Evolutionary conservation across 1,284 basidiomycete species (phyloP), one percentile per base, ranked within the genome.

Genomic region (Moniliophthora roreri): DNA sequence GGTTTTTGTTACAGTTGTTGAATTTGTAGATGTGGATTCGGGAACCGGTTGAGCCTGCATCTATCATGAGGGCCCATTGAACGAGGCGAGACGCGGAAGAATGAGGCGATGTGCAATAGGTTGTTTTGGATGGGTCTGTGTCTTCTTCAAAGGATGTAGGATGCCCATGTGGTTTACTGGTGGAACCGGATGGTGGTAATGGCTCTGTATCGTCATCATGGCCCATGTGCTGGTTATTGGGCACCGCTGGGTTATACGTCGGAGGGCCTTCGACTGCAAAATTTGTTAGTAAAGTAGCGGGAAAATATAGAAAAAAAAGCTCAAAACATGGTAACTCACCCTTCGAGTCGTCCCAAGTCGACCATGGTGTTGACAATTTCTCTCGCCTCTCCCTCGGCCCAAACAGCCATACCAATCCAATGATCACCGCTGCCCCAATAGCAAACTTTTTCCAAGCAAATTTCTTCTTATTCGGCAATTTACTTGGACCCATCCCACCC

Each of bases 11-110:
- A 75, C 95, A 97, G 75, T 95, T 90, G 78, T 95, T 83, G 81
- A 98, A 97, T 68, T 96, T 97, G 87, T 98, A 98, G 23, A 98
- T 84, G 77, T 99, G 96, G 64, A 99, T 95, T 15, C 96, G 86
- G 1, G 95, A 97, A 18, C 96, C 96, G 0, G 95, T 98, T 36
- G 95, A 98, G 15, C 96, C 97, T 0, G 97, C 96, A 68, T 99
- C 96, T 70, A 99, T 93, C 85, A 98, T 98, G 63, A 99, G 82
- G 0, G 93, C 95, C 69, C 92, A 99, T 69, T 98, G 94, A 8
- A 95, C 89, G 51, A 95, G 74, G 0, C 76, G 77, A 7, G 70
- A 63, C 53, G 69, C 60, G 0, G 80, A 60, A 11, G 72, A 71
- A 66, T 82, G 69, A 0, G 91, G 81, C 0, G 68, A 58, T 0